A percentile compares a stretch with the other conserved stretches of the same genome.
phyloP scores from a whole-genome alignment of 495 filamentous ascomycete species.

The Trichoderma orchidacearum region DNA sequence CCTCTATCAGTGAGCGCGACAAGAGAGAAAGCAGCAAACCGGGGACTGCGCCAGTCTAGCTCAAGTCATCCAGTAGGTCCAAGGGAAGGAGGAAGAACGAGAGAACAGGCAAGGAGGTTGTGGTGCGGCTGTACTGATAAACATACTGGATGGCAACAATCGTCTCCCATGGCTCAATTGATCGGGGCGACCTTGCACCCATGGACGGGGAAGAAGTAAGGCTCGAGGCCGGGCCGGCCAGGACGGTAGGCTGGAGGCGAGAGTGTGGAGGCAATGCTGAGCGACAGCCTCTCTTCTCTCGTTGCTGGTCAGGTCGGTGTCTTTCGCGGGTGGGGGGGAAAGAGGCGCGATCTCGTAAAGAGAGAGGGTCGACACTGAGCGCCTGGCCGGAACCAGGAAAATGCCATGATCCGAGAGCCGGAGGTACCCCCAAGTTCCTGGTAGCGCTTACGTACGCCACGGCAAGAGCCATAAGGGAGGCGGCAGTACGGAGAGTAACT shows the following conservation, averaged over 20 bases:
- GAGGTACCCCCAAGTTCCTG: no score
- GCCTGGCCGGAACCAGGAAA: neutral
- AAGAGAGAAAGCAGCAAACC: neutral
- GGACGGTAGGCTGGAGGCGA: neutral
- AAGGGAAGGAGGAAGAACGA: neutral
- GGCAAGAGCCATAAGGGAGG: no score
- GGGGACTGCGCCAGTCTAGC: neutral
- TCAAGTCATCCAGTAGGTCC: neutral
- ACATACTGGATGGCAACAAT: neutral
- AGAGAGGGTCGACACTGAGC: no score
- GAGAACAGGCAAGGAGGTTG: neutral
- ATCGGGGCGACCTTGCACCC: neutral
- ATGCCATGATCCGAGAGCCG: neutral
- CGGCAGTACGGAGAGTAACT: no score
- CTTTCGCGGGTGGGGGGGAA: neutral
- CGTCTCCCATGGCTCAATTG: slow-evolving; percentile 4
- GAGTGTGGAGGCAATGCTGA: neutral
- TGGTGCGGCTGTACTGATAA: neutral
- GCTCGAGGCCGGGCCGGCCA: neutral
- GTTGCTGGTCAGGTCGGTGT: neutral
- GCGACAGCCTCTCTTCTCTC: neutral
- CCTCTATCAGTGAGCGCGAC: neutral
- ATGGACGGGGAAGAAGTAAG: neutral
- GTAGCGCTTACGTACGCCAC: no score
- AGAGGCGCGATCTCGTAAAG: neutral